Percentiles rank a stretch among this genome's conserved stretches.
These are phyloP conservation scores for Cladosporium sp. DNA, from an alignment of 2,329 filamentous ascomycete species.

Conservation along the genomic window DNA sequence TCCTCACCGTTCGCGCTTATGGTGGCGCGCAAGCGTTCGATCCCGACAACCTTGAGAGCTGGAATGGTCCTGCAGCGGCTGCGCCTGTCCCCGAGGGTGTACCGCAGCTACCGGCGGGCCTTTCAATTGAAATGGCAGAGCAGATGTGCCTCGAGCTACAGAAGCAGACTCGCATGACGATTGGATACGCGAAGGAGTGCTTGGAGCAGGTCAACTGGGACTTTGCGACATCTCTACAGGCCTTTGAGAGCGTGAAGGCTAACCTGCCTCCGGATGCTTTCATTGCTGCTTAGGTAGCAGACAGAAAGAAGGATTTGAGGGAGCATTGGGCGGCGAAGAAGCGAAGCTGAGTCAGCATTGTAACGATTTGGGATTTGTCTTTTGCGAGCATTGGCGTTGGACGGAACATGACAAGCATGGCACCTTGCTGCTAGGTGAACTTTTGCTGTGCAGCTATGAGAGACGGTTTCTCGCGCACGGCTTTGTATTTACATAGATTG, in stretches of 20 bases:
- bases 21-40: conserved; percentile 58
- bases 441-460: background rate
- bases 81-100: conserved; percentile 23
- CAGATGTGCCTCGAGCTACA: conserved; percentile 72
- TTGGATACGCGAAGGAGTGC: conserved; percentile 78
- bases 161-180: conserved; percentile 76
- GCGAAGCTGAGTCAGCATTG: background rate
- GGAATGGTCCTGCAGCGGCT: conserved; percentile 25
- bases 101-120: conserved; percentile 31
- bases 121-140: conserved; percentile 37
- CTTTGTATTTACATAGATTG: conserved; percentile 18
- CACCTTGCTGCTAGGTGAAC: background rate
- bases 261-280: conserved; percentile 48
- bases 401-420: conserved; percentile 3
- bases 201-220: conserved; percentile 79
- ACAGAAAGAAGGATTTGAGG: conserved; percentile 3
- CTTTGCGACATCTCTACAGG: conserved; percentile 69
- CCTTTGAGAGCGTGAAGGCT: conserved; percentile 74
- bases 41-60: conserved; percentile 40
- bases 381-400: conserved; percentile 19
- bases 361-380: conserved; percentile 4
- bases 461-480: background rate
- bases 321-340: conserved; percentile 13
- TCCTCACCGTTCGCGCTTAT: conserved; percentile 72
- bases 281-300: conserved; percentile 21